phyloP scores from a whole-genome alignment of 2,329 filamentous ascomycete species.

The Helotiales sp. region DNA sequence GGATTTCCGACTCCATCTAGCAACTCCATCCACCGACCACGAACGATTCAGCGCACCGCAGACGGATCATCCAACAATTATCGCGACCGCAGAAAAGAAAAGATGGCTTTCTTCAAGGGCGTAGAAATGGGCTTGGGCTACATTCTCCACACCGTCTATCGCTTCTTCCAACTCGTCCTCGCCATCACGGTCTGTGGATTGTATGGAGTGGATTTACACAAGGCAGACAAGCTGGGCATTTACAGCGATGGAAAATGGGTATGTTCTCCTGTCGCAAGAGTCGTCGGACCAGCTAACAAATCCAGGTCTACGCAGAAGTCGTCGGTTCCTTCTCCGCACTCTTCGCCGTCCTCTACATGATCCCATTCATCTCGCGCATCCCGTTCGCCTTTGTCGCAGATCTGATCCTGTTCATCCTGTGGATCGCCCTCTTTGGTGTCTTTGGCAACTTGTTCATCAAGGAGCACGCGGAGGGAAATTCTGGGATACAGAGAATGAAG shows the following conservation, averaged over 20 bases:
- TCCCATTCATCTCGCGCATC: conserved; percentile 59
- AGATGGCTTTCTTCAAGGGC: conserved; percentile 23
- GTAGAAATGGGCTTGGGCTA: conserved; percentile 38
- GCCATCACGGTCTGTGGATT: conserved; percentile 76
- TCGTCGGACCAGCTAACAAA: background rate
- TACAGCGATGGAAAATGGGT: conserved; percentile 71
- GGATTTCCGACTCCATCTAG: too few species aligned
- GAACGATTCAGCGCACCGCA: too few species aligned
- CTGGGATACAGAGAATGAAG: conserved; percentile 74
- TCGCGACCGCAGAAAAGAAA: too few species aligned
- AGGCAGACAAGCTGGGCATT: conserved; percentile 48
- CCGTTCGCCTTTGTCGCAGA: conserved; percentile 67
- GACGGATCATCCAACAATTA: too few species aligned
- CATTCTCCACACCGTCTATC: conserved; percentile 60
- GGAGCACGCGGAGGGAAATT: conserved; percentile 63
- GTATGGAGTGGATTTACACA: conserved; percentile 69
- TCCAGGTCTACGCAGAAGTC: conserved; percentile 69
- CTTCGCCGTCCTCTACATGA: conserved; percentile 63
- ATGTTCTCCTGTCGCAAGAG: conserved; percentile 30
- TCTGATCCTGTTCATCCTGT: conserved; percentile 71
- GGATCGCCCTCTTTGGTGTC: conserved; percentile 79
- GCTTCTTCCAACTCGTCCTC: conserved; percentile 75
- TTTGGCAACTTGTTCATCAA: conserved; percentile 80
- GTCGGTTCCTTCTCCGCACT: conserved; percentile 65
- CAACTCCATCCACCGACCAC: too few species aligned